Conservation (phyloP, 768 basidiomycete genomes). For the Wakefieldia striispora region DNA sequence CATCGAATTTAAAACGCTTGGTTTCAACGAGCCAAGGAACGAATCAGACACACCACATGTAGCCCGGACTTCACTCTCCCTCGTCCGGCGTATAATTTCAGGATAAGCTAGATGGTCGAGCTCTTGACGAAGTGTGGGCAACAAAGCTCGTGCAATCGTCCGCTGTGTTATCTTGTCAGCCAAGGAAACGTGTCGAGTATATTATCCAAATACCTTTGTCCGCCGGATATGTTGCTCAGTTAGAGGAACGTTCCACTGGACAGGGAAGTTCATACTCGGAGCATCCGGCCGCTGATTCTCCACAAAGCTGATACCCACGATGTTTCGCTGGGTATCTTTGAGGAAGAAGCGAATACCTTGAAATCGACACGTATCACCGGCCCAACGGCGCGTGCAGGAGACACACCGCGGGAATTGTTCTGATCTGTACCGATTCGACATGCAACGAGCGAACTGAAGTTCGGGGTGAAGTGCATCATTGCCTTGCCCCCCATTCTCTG, state of each 20-base stretch:
- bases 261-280: constrained; percentile 60
- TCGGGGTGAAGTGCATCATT: constrained; percentile 52
- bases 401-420: constrained; percentile 80
- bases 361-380: constrained; percentile 84
- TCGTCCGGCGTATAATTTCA: constrained; percentile 65
- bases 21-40: constrained; percentile 2
- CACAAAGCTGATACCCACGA: constrained; percentile 68
- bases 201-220: constrained; percentile 51
- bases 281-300: constrained; percentile 58
- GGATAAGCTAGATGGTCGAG: constrained; percentile 54
- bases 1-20: constrained; percentile 6
- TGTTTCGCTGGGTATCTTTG: constrained; percentile 54
- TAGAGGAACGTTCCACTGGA: constrained; percentile 63
- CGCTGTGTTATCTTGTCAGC: constrained; percentile 39
- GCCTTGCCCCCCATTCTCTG: constrained; percentile 30
- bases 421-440: constrained; percentile 74
- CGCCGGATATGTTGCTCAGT: constrained; percentile 48
- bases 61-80: constrained; percentile 80
- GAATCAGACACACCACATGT: constrained; percentile 66
- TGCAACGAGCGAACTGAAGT: constrained; percentile 76
- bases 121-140: constrained; percentile 66
- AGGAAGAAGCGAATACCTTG: constrained; percentile 81
- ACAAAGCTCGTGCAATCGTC: constrained; percentile 64
- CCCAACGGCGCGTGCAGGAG: constrained; percentile 83
- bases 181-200: neutral